Conservation (phyloP, 257 asterid genomes). For the Catharanthus roseus region DNA sequence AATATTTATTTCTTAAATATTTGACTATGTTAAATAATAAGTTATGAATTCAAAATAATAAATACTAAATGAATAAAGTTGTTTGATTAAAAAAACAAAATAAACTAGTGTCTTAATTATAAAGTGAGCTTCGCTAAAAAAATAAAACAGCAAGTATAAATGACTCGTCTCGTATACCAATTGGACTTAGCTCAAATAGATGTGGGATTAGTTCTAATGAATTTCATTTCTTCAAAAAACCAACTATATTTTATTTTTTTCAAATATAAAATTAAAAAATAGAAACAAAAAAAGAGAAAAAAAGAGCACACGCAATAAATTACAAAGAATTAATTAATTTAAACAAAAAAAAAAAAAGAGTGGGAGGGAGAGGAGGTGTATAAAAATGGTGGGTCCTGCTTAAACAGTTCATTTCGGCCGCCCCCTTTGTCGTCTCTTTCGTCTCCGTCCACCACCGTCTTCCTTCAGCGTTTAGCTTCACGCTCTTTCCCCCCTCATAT, state of each 20-base stretch:
- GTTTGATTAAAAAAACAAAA: too few species aligned
- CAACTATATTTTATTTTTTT: background rate
- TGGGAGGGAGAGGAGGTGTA: too few species aligned
- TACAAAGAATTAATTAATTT: too few species aligned
- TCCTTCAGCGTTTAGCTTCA: constrained; percentile 22
- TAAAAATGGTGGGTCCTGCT: constrained; percentile 18
- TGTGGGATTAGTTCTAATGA: background rate
- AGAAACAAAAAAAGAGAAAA: background rate
- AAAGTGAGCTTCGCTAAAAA: too few species aligned
- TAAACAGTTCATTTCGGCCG: constrained; percentile 29
- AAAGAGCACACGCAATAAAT: background rate
- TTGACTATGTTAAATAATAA: too few species aligned
- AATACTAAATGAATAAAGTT: too few species aligned
- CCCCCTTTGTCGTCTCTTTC: constrained; percentile 35
- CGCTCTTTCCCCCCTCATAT: constrained; percentile 5
- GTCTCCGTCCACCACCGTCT: constrained; percentile 30
- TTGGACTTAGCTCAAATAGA: background rate
- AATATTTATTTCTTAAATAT: too few species aligned
- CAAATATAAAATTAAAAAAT: background rate
- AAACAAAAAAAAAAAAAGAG: too few species aligned
- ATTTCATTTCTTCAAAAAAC: background rate
- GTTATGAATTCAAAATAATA: too few species aligned
- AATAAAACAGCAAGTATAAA: too few species aligned
- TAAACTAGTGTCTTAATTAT: too few species aligned
- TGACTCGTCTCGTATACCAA: too few species aligned